Base-by-base conservation (phyloP, 2,329 filamentous ascomycete genomes). In the Aspergillus nomiae region DNA sequence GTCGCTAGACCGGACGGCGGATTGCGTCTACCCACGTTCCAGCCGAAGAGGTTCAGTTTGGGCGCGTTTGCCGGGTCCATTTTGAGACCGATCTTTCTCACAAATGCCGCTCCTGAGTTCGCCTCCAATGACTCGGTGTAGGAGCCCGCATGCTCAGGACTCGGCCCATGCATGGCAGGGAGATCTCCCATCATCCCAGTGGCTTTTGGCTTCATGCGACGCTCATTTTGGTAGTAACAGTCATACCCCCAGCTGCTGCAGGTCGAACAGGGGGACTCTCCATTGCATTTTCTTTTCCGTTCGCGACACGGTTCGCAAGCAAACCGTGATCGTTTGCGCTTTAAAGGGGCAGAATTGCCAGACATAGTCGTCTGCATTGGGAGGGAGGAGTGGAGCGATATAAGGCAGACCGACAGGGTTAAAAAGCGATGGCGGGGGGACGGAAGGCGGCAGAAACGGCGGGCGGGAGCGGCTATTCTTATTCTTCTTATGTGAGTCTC, bases 81-180 rank as follows among this genome's bases (percentile, higher is more conserved):
- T 46, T 81, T 79, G 48, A 85, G 76, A 0, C 81, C 84, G 43
- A 87, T 72, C n/a, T 80, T 78, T 48, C 83, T 74, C 3, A 85
- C 78, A 66, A 87, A 87, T 0, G 83, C 83, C 0, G 85, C 81
- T 0, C 83, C 83, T 0, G 84, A 86, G 65, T 87, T 87, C 46
- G 84, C 84, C 61, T 86, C 83, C 12, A 86, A 19, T 19, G 48
- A 32, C 28, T 51, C 48, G 3, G 48, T 51, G 28, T 51, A 51
- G 5, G 48, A 51, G 19, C 48, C 28, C 1, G 48, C 28, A 32
- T 51, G 16, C 26, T n/a, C 48, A 30, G 48, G 26, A 34, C 48
- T 51, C 2, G 48, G 28, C 8, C n/a, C 21, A 26, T 26, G 24
- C 5, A 48, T 48, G 24, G 21, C 21, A 24, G 48, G 26, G 19